Conservation (phyloP, 2,329 filamentous ascomycete species). For the Aspergillus niger region DNA sequence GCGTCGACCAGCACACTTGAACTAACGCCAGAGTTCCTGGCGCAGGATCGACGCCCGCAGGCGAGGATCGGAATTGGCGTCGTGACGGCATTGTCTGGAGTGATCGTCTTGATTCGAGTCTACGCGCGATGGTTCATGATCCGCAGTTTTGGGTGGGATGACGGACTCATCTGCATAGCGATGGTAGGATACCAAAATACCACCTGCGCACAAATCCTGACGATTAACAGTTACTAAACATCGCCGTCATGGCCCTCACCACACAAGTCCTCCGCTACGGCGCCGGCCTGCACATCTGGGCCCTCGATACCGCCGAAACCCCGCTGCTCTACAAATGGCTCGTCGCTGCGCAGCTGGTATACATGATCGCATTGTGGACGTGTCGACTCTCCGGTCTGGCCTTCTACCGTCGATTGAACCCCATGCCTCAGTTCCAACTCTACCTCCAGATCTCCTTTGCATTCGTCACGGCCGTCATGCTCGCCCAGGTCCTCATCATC, state of each 20-base stretch:
- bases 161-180: constrained; percentile 19
- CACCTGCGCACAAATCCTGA: too few species aligned
- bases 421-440: constrained; percentile 17
- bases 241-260: constrained; percentile 17
- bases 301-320: constrained; percentile 2
- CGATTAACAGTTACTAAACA: constrained; percentile 8
- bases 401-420: constrained; percentile 25
- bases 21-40: constrained; percentile 4
- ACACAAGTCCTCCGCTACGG: constrained; percentile 17
- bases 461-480: constrained; percentile 21
- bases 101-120: constrained; percentile 14
- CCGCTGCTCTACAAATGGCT: constrained; percentile 26
- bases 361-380: constrained; percentile 21
- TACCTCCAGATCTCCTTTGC: constrained; percentile 15
- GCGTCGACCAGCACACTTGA: neutral
- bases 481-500: constrained; percentile 23
- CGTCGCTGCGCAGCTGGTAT: constrained; percentile 21
- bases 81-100: constrained; percentile 14
- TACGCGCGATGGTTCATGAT: constrained; percentile 16
- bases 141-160: constrained; percentile 22
- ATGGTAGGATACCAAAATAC: constrained; percentile 9
- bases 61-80: constrained; percentile 29
- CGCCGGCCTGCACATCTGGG: constrained; percentile 18
- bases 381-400: constrained; percentile 24
- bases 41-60: constrained; percentile 3